Evolutionary conservation across 225 moss, liverwort and hornwort genomes (phyloP).

Genomic region (Asterella californica): DNA sequence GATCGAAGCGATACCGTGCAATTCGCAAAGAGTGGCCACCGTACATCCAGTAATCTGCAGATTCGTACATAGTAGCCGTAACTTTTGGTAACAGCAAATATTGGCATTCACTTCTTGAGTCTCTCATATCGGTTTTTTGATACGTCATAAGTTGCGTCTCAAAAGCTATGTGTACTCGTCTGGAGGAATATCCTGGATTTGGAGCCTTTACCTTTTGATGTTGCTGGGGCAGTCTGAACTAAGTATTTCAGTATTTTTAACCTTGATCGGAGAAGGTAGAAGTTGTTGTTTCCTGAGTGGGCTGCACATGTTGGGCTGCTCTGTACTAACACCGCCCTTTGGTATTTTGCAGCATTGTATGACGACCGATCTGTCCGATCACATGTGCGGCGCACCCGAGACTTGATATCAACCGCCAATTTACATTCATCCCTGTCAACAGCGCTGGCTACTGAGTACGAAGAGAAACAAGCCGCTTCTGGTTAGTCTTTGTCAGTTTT

Average conservation of each 20-base stretch:
- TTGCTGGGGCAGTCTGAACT: background rate
- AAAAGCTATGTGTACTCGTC: too few species aligned
- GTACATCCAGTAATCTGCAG: too few species aligned
- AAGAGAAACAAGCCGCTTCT: conserved; percentile 66
- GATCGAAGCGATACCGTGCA: too few species aligned
- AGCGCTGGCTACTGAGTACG: conserved; percentile 76
- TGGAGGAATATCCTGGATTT: too few species aligned
- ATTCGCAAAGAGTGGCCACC: too few species aligned
- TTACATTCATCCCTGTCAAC: conserved; percentile 94
- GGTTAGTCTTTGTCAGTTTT: conserved; percentile 37
- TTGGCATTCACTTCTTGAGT: too few species aligned
- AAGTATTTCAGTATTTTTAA: too few species aligned
- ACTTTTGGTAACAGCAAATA: too few species aligned
- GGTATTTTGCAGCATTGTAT: conserved; percentile 60
- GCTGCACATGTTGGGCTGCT: background rate
- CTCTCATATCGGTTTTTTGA: too few species aligned
- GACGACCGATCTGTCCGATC: conserved; percentile 94
- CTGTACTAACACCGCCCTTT: background rate
- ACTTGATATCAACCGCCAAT: conserved; percentile 70
- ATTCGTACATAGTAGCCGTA: too few species aligned
- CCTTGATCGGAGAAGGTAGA: too few species aligned
- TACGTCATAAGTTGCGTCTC: too few species aligned
- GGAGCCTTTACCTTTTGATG: background rate
- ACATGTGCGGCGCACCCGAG: conserved; percentile 80
- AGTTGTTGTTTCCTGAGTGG: background rate